These are phyloP conservation scores for Penicillium sp. DNA, from an alignment of 2,329 filamentous ascomycete species.

Conservation along the genomic window DNA sequence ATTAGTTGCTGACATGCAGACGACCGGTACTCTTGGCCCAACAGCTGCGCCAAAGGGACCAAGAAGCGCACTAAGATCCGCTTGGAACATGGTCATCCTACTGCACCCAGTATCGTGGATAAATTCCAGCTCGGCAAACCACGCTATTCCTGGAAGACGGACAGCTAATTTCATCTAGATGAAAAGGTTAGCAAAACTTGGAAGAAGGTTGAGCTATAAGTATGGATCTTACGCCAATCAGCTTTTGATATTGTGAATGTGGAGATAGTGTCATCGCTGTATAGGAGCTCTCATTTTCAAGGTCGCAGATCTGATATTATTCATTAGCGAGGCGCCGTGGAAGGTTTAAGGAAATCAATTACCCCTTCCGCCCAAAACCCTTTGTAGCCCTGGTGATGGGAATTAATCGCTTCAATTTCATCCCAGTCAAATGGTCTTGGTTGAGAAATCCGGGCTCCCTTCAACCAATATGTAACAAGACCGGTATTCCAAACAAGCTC, in stretches of 20 bases:
- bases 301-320: neutral
- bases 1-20: neutral
- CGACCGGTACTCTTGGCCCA: neutral
- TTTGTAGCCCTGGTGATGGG: neutral
- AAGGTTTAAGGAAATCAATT: neutral
- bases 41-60: neutral
- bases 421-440: conserved; percentile 7
- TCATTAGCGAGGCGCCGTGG: neutral
- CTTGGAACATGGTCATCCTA: neutral
- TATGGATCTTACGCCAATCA: neutral
- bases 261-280: neutral
- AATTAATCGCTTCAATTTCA: conserved; percentile 1
- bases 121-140: neutral
- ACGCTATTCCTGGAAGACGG: neutral
- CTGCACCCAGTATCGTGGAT: neutral
- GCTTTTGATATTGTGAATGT: fast-evolving
- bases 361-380: conserved; percentile 7
- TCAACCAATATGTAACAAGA: conserved; percentile 3
- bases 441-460: neutral
- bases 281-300: neutral
- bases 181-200: neutral
- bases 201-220: neutral
- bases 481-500: neutral
- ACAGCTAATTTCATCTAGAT: neutral
- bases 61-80: neutral